Evolutionary conservation across 129 eudicot species (phyloP).

Genomic region (Chrysanthemum seticuspe): DNA sequence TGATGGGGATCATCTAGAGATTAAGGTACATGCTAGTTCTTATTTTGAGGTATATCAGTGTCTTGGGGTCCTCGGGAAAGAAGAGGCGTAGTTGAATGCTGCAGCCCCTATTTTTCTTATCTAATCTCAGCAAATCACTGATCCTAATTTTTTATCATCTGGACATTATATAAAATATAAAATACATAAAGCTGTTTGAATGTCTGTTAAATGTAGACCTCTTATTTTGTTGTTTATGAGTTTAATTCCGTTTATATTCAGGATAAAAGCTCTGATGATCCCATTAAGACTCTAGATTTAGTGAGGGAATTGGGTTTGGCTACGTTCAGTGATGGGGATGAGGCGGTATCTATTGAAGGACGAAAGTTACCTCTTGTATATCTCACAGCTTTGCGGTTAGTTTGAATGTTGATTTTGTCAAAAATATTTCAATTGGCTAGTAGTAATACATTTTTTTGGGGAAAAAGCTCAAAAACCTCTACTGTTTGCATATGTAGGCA

Average conservation of each 20-base stretch:
- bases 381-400: not conserved
- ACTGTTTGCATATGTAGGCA: not conserved
- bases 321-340: not conserved
- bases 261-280: not conserved
- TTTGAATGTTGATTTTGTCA: not conserved
- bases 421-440: not conserved
- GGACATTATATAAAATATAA: no score
- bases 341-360: no score
- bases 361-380: not conserved
- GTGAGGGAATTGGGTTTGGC: not conserved
- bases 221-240: not conserved
- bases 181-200: no score
- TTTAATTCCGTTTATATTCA: not conserved
- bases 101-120: no score
- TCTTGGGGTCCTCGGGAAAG: no score
- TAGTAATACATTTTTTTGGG: not conserved
- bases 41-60: no score
- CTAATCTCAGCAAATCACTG: no score
- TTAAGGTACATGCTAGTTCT: no score
- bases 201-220: not conserved
- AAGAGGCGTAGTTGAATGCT: no score
- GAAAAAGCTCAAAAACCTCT: not conserved
- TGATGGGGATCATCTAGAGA: not conserved
- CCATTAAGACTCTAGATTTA: not conserved
- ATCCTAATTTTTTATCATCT: no score